These are phyloP conservation scores for Fagopyrum homotropicum DNA, from an alignment of 148 eudicot genomes.

Conservation along the genomic window DNA sequence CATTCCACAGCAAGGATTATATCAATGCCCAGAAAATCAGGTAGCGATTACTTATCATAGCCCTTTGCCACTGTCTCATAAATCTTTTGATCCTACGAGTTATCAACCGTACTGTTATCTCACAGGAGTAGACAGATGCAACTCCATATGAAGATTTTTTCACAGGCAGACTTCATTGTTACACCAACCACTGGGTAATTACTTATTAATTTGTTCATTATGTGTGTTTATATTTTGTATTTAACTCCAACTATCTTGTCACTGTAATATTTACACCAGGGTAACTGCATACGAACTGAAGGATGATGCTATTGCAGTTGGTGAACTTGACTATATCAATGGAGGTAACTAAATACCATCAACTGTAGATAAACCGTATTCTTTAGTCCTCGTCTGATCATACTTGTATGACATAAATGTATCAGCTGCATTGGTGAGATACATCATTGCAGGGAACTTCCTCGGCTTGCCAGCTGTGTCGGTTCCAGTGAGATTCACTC, in stretches of 20 bases:
- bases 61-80: background rate
- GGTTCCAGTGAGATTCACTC: slow-evolving; percentile 52
- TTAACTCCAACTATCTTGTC: background rate
- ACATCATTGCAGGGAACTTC: slow-evolving; percentile 86
- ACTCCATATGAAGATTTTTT: slow-evolving; percentile 59
- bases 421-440: slow-evolving; percentile 77
- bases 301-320: slow-evolving; percentile 59
- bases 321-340: slow-evolving; percentile 88
- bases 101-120: background rate
- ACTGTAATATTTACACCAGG: slow-evolving; percentile 23
- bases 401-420: no score
- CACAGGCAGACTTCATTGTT: slow-evolving; percentile 70
- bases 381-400: background rate
- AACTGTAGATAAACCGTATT: background rate
- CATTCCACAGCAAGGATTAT: slow-evolving; percentile 68
- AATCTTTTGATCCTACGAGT: no score
- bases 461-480: slow-evolving; percentile 94
- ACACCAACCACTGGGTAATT: slow-evolving; percentile 84
- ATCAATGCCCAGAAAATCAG: slow-evolving; percentile 93
- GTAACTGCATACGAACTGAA: slow-evolving; percentile 67
- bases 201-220: background rate
- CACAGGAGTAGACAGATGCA: slow-evolving; percentile 72
- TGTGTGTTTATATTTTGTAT: background rate
- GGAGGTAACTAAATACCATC: slow-evolving; percentile 48
- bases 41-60: slow-evolving; percentile 22